Evolutionary conservation across 2,329 filamentous ascomycete species (phyloP), one percentile per base, ranked within the genome.

Genomic region (Rhynchosporium secalis): DNA sequence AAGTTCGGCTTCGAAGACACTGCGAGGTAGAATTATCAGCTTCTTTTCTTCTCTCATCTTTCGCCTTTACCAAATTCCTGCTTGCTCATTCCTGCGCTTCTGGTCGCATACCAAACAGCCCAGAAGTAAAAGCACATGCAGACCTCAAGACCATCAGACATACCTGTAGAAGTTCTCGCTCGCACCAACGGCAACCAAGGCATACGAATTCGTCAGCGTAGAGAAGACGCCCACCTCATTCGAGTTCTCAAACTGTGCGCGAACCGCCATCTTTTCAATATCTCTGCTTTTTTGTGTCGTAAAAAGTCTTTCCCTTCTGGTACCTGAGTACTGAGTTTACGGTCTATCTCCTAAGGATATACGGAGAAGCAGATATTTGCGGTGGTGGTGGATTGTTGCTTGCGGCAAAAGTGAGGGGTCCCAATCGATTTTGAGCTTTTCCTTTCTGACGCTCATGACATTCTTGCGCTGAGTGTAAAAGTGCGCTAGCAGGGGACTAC

Each of bases 161-260:
- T 76, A 89, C 86, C 86, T 93, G 87, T 98, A 98, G 79, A 99
- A 99, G 85, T 98, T 98, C 83, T 97, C 93, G 74, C 92, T 96
- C 72, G 91, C 93, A 75, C 95, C 95, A 69, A 96, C 86, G 68
- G 94, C 93, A 72, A 97, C 92, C 72, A 99, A 84, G 72, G 93
- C 92, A 79, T 96, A 99, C 64, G 92, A 94, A 80, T 99, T 99
- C 71, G 95, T 99, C 76, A 99, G 89, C 66, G 92, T 96, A 65
- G 93, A 81, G 79, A 99, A 99, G 75, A 98, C 95, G 76, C 95
- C 95, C 75, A 99, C 91, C 90, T 95, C 91, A 80, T 94, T 94
- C 73, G 90, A 94, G 81, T 93, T 94, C 79, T 95, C 91, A 76
- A 95, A 95, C 76, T 92, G 86, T 70, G 86, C 86, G 74, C 86